These are phyloP conservation scores for Nothophaeocryptopus gaeumannii DNA, from an alignment of 2,329 filamentous ascomycete genomes.

Conservation along the genomic window DNA sequence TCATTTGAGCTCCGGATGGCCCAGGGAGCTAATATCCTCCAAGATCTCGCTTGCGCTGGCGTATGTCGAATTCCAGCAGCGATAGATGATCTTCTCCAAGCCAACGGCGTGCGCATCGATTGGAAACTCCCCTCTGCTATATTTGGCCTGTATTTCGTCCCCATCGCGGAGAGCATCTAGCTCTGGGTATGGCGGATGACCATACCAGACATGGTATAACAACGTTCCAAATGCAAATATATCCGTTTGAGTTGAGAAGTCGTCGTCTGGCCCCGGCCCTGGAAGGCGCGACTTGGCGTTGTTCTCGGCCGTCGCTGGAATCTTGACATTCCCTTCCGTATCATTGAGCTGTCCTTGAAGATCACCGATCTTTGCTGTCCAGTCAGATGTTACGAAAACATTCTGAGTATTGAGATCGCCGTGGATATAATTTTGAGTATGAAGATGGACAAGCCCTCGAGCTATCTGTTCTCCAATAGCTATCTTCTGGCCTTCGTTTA, in stretches of 20 bases:
- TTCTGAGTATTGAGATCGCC: not conserved
- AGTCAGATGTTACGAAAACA: not conserved
- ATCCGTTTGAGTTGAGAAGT: not conserved
- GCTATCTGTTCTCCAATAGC: not conserved
- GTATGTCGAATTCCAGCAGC: too few species aligned
- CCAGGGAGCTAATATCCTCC: too few species aligned
- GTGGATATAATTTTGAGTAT: not conserved
- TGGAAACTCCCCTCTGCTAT: too few species aligned
- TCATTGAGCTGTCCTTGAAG: not conserved
- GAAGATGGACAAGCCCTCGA: not conserved
- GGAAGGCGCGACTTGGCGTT: too few species aligned
- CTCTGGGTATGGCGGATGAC: not conserved
- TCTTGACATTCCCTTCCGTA: too few species aligned
- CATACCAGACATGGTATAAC: not conserved
- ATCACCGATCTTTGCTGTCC: not conserved
- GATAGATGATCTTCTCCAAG: too few species aligned
- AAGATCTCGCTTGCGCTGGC: too few species aligned
- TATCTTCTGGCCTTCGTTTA: not conserved
- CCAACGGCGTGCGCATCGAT: too few species aligned
- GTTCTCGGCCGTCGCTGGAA: not conserved
- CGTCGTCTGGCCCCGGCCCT: too few species aligned
- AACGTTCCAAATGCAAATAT: constrained; percentile 1
- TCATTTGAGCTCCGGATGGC: too few species aligned
- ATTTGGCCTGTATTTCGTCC: too few species aligned
- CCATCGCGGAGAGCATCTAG: too few species aligned